Conservation (phyloP, 202 grass and related monocot species). For the Schoenoplectus tabernaemontani region DNA sequence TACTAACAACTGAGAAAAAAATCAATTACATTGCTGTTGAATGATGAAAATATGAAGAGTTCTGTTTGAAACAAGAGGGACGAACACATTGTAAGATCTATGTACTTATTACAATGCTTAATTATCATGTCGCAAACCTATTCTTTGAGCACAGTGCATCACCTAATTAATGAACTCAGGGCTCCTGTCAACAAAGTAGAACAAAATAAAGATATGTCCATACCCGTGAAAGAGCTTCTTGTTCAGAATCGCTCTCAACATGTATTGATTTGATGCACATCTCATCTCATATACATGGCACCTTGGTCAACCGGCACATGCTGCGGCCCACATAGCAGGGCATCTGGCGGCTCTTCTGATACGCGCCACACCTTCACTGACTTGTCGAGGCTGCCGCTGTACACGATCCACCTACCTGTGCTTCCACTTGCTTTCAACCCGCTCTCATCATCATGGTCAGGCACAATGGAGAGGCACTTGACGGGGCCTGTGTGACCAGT, state of each 20-base stretch:
- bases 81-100: constrained; percentile 5
- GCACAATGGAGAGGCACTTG: constrained; percentile 75
- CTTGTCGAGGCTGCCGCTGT: constrained; percentile 97
- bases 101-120: constrained; percentile 15
- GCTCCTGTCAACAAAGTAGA: constrained; percentile 1
- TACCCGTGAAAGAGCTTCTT: constrained; percentile 6
- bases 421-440: not conserved
- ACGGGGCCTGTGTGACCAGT: constrained; percentile 76
- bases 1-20: not conserved
- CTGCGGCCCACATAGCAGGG: constrained; percentile 32
- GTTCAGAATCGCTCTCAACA: constrained; percentile 13
- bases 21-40: constrained; percentile 2
- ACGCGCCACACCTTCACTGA: constrained; percentile 97
- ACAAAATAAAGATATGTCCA: not conserved
- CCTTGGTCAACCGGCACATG: constrained; percentile 15
- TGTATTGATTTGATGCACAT: not conserved
- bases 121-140: not conserved
- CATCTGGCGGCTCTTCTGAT: constrained; percentile 48
- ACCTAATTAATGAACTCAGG: not conserved
- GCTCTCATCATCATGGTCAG: constrained; percentile 36
- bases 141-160: constrained; percentile 3
- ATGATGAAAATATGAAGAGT: not conserved
- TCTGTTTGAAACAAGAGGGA: not conserved
- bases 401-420: constrained; percentile 56
- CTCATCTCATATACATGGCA: constrained; percentile 13